Evolutionary conservation across 2,329 filamentous ascomycete species (phyloP).

Genomic region (Magnaporthales sp.): DNA sequence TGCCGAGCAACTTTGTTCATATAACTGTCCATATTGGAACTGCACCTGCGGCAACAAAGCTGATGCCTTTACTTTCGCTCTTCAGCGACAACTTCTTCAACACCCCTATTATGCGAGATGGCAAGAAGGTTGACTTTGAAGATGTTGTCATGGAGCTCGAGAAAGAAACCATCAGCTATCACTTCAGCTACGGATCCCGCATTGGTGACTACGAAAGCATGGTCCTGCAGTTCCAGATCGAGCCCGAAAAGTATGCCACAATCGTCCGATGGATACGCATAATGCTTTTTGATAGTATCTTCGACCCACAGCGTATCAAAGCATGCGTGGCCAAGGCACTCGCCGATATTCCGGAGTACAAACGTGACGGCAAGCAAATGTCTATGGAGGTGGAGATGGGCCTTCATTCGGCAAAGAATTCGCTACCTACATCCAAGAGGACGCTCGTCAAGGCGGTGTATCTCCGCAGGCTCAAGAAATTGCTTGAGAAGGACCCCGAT

Average conservation of each 20-base stretch:
- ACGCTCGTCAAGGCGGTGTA: slow-evolving; percentile 83
- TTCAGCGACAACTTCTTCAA: slow-evolving; percentile 94
- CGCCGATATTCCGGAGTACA: slow-evolving; percentile 84
- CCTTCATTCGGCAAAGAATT: slow-evolving; percentile 70
- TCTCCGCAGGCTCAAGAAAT: slow-evolving; percentile 73
- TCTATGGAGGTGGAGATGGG: slow-evolving; percentile 61
- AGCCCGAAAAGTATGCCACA: slow-evolving; percentile 76
- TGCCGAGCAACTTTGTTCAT: slow-evolving; percentile 86
- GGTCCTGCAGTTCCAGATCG: slow-evolving; percentile 73
- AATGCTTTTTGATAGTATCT: slow-evolving; percentile 81
- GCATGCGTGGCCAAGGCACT: slow-evolving; percentile 70
- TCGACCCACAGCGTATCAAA: slow-evolving; percentile 61
- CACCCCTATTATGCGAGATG: slow-evolving; percentile 71
- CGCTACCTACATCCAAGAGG: slow-evolving; percentile 66
- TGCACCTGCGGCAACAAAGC: slow-evolving; percentile 63
- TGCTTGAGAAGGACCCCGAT: slow-evolving; percentile 68
- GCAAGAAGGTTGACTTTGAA: slow-evolving; percentile 75
- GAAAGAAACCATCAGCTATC: slow-evolving; percentile 80
- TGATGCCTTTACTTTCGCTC: slow-evolving; percentile 75
- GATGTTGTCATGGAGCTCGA: slow-evolving; percentile 88
- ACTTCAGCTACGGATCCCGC: slow-evolving; percentile 56
- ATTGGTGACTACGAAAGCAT: slow-evolving; percentile 77
- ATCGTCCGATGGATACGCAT: slow-evolving; percentile 78
- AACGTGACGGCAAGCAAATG: slow-evolving; percentile 73
- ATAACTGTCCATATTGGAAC: slow-evolving; percentile 76